A percentile compares a stretch with the other conserved stretches of the same genome.
These are phyloP conservation scores for Diaporthe caulivora DNA, from an alignment of 2,329 filamentous ascomycete genomes.

Conservation along the genomic window DNA sequence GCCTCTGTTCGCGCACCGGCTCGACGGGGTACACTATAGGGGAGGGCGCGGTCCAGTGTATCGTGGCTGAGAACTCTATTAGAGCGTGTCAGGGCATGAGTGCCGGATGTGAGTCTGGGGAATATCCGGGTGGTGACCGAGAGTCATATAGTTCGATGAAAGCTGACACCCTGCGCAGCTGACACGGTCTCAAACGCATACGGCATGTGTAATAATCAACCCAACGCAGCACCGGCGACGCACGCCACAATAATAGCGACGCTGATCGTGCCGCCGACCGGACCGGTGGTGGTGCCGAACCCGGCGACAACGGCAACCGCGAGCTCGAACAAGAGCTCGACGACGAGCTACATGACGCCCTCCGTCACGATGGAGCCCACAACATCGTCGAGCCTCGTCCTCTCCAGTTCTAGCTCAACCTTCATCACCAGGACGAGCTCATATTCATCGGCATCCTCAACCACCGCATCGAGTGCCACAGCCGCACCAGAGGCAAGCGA, in stretches of 20 bases:
- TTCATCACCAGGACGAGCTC: slow-evolving; percentile 82
- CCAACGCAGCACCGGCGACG: slow-evolving; percentile 66
- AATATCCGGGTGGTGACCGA: background rate
- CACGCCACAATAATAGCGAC: slow-evolving; percentile 71
- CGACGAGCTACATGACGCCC: slow-evolving; percentile 34
- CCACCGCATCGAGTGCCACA: background rate
- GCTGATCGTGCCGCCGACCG: slow-evolving; percentile 55
- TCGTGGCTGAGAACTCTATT: slow-evolving; percentile 64
- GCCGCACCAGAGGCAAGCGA: slow-evolving; percentile 17
- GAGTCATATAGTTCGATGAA: slow-evolving; percentile 1
- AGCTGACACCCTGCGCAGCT: slow-evolving; percentile 47
- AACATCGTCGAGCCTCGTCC: background rate
- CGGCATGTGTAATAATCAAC: slow-evolving; percentile 67
- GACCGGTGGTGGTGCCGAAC: slow-evolving; percentile 48
- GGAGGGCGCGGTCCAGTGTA: slow-evolving; percentile 78
- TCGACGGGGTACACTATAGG: slow-evolving; percentile 75
- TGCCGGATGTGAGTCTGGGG: slow-evolving; percentile 50
- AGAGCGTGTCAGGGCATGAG: slow-evolving; percentile 65
- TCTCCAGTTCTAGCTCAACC: slow-evolving; percentile 48
- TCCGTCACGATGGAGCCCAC: slow-evolving; percentile 35
- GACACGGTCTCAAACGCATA: slow-evolving; percentile 63
- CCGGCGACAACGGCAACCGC: slow-evolving; percentile 39
- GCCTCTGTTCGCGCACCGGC: slow-evolving; percentile 73
- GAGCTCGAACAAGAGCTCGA: slow-evolving; percentile 37
- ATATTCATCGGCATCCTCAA: slow-evolving; percentile 32